Conservation (phyloP, 192 early-diverging fungal species). For the Oehlia diaphana region DNA sequence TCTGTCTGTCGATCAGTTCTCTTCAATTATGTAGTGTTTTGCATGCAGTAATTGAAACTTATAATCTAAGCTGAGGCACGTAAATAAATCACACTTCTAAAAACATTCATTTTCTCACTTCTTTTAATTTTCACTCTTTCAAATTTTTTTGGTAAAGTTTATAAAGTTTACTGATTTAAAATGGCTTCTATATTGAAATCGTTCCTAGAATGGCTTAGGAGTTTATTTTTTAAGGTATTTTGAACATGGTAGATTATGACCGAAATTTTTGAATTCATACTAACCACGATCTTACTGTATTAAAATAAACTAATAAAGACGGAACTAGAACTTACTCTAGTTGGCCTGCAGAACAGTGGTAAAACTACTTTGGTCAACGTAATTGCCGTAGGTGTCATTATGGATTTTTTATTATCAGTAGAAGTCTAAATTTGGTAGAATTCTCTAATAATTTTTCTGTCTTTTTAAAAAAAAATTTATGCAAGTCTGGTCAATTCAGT, state of each 20-base stretch:
- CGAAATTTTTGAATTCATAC: neutral
- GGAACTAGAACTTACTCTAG: conserved; percentile 88
- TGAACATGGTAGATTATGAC: neutral
- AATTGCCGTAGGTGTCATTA: conserved; percentile 66
- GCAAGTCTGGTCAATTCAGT: conserved; percentile 71
- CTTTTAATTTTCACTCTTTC: neutral
- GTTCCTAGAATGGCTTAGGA: conserved; percentile 70
- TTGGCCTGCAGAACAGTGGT: conserved; percentile 85
- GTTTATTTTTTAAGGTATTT: conserved; percentile 77
- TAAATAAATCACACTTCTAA: too few species aligned
- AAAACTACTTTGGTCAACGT: conserved; percentile 87
- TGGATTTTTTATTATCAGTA: neutral
- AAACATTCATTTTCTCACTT: neutral
- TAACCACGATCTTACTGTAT: neutral
- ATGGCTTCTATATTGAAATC: conserved; percentile 63
- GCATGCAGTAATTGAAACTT: too few species aligned
- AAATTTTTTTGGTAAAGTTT: neutral
- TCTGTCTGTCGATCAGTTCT: too few species aligned
- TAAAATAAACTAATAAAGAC: conserved; percentile 39
- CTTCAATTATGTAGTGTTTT: too few species aligned
- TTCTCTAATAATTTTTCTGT: neutral
- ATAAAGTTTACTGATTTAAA: neutral
- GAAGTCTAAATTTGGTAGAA: neutral
- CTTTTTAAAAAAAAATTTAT: neutral
- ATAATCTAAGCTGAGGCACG: too few species aligned